phyloP scores from a whole-genome alignment of 352 stramenopile species.

The Pythium monospermum region DNA sequence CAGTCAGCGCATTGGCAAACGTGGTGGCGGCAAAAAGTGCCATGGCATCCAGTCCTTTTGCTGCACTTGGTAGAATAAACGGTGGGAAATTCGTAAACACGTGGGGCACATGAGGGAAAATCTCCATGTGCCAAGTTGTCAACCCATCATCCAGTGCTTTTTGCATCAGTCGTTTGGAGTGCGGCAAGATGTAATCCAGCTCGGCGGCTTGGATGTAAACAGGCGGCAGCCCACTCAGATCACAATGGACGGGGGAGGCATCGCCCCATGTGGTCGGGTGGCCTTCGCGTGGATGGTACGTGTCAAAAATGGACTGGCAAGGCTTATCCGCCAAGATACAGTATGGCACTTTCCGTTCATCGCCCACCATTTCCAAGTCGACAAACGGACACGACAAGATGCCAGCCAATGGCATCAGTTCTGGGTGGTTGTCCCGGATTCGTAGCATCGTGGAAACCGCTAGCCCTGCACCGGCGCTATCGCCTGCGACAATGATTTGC shows the following conservation, averaged over 20 bases:
- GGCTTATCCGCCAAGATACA: slow-evolving; percentile 16
- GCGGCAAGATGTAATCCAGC: slow-evolving; percentile 17
- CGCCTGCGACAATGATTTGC: slow-evolving; percentile 14
- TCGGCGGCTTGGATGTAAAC: slow-evolving; percentile 18
- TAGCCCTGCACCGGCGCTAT: slow-evolving; percentile 19
- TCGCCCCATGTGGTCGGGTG: slow-evolving; percentile 17
- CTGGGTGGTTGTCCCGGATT: slow-evolving; percentile 22
- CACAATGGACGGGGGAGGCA: slow-evolving; percentile 12
- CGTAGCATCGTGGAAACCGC: slow-evolving; percentile 16
- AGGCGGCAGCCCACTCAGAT: background rate
- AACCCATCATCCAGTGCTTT: slow-evolving; percentile 11
- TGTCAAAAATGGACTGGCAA: slow-evolving; percentile 2
- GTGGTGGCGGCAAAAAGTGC: slow-evolving; percentile 17
- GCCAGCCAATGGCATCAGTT: slow-evolving; percentile 26
- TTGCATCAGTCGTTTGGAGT: slow-evolving; percentile 12
- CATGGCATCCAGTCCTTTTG: slow-evolving; percentile 17
- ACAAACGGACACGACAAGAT: slow-evolving; percentile 35
- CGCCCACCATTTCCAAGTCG: slow-evolving; percentile 26
- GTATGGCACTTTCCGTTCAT: slow-evolving; percentile 20
- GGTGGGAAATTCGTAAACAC: slow-evolving; percentile 23
- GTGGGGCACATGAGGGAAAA: slow-evolving; percentile 16
- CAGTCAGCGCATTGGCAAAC: too few species aligned
- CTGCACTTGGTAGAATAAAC: slow-evolving; percentile 12
- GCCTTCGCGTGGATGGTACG: slow-evolving; percentile 16
- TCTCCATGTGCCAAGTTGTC: slow-evolving; percentile 15